These are phyloP conservation scores for Stephanodiscus minutulus DNA, from an alignment of 108 stramenopile species.

Conservation along the genomic window DNA sequence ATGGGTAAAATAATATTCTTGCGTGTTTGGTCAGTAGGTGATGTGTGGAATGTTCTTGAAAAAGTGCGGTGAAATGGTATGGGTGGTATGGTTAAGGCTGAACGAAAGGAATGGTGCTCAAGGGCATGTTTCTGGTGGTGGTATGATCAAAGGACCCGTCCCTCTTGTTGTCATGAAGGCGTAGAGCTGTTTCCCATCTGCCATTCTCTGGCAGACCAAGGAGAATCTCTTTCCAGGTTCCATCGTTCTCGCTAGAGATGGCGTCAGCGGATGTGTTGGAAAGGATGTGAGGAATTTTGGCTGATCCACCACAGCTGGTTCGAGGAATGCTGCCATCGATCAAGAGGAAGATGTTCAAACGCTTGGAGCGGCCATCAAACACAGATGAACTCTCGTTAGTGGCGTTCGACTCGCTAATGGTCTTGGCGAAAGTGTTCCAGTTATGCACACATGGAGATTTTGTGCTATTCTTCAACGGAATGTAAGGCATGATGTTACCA, in stretches of 20 bases:
- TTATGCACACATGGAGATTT: slow-evolving; percentile 11
- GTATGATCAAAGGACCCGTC: background rate
- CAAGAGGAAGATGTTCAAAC: slow-evolving; percentile 12
- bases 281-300: slow-evolving; percentile 9
- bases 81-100: background rate
- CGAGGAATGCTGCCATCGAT: slow-evolving; percentile 5
- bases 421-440: slow-evolving; percentile 20
- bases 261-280: background rate
- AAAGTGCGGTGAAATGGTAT: too few relatives aligned
- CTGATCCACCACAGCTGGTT: background rate
- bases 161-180: background rate
- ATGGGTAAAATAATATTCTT: background rate
- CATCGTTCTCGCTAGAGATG: background rate
- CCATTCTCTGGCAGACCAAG: slow-evolving; percentile 12
- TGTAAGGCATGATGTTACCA: slow-evolving; percentile 24
- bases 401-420: background rate
- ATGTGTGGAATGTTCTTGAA: background rate
- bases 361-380: background rate
- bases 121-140: slow-evolving; percentile 9
- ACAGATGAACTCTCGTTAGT: background rate
- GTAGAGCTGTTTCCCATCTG: slow-evolving; percentile 14
- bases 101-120: slow-evolving; percentile 29
- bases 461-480: background rate
- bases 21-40: background rate
- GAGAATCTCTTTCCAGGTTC: slow-evolving; percentile 20